Conservation (phyloP, 1,284 basidiomycete genomes). For the Cutaneotrichosporon sp. region DNA sequence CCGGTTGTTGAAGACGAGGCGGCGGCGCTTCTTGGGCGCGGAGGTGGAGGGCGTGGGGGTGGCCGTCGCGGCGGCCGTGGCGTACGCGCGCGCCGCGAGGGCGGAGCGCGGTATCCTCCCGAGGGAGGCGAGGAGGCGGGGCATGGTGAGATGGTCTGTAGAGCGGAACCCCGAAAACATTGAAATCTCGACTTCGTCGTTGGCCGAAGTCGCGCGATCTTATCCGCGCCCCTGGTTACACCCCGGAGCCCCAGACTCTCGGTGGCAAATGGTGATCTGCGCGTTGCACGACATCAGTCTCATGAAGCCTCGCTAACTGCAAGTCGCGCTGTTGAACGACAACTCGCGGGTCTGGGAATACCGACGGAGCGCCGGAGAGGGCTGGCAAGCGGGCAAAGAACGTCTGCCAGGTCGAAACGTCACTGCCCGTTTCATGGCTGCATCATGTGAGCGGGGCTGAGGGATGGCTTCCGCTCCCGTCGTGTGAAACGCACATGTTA, state of each 20-base stretch:
- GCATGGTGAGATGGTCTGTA: neutral
- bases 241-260: neutral
- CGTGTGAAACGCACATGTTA: neutral
- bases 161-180: neutral
- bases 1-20: slow-evolving; percentile 11
- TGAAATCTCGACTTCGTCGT: neutral
- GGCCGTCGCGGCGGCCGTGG: neutral
- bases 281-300: neutral
- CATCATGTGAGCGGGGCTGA: neutral
- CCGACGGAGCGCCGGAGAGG: no score
- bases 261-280: neutral
- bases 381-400: no score
- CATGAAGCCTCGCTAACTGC: neutral
- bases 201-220: neutral
- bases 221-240: neutral
- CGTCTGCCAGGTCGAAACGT: neutral
- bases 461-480: neutral
- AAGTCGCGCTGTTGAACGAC: no score
- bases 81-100: neutral
- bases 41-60: neutral
- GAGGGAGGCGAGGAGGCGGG: neutral
- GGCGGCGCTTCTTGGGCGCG: neutral
- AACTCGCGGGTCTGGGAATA: no score
- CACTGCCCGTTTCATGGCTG: neutral
- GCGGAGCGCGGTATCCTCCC: neutral